A percentile compares a stretch with the other conserved stretches of the same genome.
Evolutionary conservation across 2,329 filamentous ascomycete genomes (phyloP).

Genomic region (Dactylellina cionopaga): DNA sequence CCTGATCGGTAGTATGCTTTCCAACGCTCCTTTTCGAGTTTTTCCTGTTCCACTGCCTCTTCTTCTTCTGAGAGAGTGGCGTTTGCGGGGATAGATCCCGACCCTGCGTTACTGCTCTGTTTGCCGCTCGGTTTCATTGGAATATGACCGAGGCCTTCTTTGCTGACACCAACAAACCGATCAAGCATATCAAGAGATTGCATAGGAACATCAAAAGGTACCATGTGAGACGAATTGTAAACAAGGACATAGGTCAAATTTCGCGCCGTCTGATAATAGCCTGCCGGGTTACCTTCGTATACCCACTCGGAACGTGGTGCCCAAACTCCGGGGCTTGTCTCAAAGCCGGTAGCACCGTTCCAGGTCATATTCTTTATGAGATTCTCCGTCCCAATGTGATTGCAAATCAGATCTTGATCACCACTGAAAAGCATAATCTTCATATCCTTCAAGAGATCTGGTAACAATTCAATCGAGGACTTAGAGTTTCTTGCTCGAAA

Average conservation of each 20-base stretch:
- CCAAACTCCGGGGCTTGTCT: constrained; percentile 81
- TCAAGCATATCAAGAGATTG: constrained; percentile 95
- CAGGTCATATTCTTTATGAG: constrained; percentile 90
- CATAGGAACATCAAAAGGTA: constrained; percentile 90
- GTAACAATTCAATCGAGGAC: constrained; percentile 78
- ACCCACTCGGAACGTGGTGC: constrained; percentile 94
- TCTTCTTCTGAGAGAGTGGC: constrained; percentile 70
- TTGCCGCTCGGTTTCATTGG: constrained; percentile 69
- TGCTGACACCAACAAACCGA: constrained; percentile 92
- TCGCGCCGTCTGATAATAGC: constrained; percentile 92
- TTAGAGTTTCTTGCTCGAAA: constrained; percentile 77
- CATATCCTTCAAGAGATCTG: constrained; percentile 78
- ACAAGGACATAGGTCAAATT: constrained; percentile 96
- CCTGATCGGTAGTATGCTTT: constrained; percentile 87
- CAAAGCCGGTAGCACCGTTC: constrained; percentile 92
- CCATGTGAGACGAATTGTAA: constrained; percentile 97
- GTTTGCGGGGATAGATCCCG: constrained; percentile 80
- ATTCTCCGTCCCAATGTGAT: constrained; percentile 91
- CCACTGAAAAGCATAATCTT: constrained; percentile 90
- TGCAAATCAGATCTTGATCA: constrained; percentile 94
- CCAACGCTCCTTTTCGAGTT: constrained; percentile 86
- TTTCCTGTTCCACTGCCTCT: constrained; percentile 71
- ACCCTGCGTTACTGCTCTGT: constrained; percentile 79
- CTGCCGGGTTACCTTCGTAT: constrained; percentile 86
- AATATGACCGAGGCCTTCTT: constrained; percentile 82